These are phyloP conservation scores for Pyrus hybrid DNA, from an alignment of 331 rosid genomes.

Conservation along the genomic window DNA sequence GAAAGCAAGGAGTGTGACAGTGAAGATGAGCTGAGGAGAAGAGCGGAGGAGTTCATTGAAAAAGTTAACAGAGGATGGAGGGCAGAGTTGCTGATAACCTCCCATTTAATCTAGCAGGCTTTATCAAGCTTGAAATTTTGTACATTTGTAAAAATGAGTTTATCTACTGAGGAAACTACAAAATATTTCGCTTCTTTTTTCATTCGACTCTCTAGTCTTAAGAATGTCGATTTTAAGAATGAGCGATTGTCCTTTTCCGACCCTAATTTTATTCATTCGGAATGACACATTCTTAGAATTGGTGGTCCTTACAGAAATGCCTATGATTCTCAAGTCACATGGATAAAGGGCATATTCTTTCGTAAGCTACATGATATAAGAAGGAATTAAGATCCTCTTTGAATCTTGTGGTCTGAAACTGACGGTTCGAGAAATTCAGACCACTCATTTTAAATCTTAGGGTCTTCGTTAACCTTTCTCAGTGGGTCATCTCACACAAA, in stretches of 20 bases:
- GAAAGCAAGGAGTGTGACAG: conserved; percentile 15
- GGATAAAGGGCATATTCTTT: conserved; percentile 5
- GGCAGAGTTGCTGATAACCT: conserved; percentile 35
- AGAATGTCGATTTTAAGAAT: too few species aligned
- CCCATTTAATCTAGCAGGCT: neutral
- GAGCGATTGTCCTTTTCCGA: too few species aligned
- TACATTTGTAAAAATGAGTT: neutral
- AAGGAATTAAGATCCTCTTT: too few species aligned
- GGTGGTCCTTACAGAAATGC: neutral
- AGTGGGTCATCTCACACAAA: too few species aligned
- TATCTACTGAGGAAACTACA: neutral
- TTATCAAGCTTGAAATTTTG: conserved; percentile 1
- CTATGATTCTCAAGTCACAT: conserved; percentile 8
- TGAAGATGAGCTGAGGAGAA: conserved; percentile 52
- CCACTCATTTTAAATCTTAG: too few species aligned
- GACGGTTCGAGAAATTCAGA: too few species aligned
- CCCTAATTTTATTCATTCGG: neutral
- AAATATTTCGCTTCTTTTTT: too few species aligned
- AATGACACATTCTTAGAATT: neutral
- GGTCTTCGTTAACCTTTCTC: accelerated
- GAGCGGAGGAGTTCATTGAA: conserved; percentile 84
- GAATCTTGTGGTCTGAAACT: accelerated
- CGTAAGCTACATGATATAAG: conserved; percentile 3
- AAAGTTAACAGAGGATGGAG: conserved; percentile 69
- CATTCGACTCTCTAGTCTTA: too few species aligned